phyloP scores from a whole-genome alignment of 257 asterid genomes.

The Nicotiana tomentosiformis region DNA sequence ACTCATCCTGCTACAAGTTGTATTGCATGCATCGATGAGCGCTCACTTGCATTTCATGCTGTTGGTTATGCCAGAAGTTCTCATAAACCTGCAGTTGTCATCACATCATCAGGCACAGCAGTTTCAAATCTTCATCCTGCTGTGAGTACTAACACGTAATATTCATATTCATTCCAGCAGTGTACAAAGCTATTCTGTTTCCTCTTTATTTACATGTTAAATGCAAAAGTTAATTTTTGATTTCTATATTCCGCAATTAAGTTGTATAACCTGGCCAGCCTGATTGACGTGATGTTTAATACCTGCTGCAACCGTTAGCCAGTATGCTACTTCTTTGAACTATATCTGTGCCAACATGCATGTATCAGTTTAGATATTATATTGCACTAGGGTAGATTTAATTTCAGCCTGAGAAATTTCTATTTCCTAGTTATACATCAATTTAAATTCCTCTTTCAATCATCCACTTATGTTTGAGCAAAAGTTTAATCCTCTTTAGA shows the following conservation, averaged over 20 bases:
- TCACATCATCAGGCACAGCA: conserved; percentile 98
- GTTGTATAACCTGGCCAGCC: neutral
- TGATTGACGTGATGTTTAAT: neutral
- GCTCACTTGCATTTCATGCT: conserved; percentile 95
- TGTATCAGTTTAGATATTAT: neutral
- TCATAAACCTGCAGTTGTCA: conserved; percentile 71
- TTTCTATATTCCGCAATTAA: neutral
- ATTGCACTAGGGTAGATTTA: neutral
- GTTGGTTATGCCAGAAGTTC: conserved; percentile 97
- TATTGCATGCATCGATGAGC: conserved; percentile 83
- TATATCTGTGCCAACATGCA: neutral
- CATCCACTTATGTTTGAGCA: neutral
- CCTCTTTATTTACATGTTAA: neutral
- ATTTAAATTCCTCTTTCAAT: neutral
- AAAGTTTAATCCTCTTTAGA: neutral
- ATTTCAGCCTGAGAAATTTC: neutral
- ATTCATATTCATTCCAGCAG: neutral
- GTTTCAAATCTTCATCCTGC: conserved; percentile 97
- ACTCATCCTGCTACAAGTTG: conserved; percentile 86
- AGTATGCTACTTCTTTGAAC: neutral
- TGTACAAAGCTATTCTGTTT: neutral
- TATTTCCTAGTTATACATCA: neutral
- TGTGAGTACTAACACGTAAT: conserved; percentile 42
- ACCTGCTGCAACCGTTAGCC: neutral
- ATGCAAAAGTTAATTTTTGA: neutral